Conservation (phyloP, 257 asterid species). For the Anisodus acutangulus region DNA sequence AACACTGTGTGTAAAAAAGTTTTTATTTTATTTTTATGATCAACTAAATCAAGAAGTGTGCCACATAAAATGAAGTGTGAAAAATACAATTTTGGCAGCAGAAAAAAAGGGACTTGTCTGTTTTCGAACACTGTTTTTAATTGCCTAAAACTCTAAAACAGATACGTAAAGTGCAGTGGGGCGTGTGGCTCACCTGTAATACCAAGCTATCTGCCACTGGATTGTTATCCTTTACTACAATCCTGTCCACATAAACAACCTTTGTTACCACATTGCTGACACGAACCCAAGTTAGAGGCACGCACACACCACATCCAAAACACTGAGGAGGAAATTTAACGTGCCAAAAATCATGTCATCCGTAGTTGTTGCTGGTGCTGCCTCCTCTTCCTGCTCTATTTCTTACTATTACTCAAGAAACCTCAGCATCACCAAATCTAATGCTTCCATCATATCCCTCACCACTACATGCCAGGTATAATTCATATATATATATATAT, state of each 20-base stretch:
- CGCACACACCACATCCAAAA: background rate
- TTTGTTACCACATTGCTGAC: background rate
- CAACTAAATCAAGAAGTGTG: no score
- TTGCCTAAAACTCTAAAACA: no score
- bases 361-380: slow-evolving; percentile 65
- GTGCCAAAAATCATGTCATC: slow-evolving; percentile 37
- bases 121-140: no score
- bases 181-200: background rate
- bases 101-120: no score
- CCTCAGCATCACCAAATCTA: slow-evolving; percentile 39
- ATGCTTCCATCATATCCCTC: slow-evolving; percentile 39
- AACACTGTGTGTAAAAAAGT: no score
- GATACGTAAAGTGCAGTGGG: background rate
- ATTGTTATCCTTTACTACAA: background rate
- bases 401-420: slow-evolving; percentile 52
- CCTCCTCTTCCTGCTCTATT: slow-evolving; percentile 53
- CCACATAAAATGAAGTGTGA: no score
- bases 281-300: background rate
- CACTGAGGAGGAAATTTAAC: background rate
- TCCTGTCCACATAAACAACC: background rate
- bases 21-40: no score
- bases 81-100: no score
- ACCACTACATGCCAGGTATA: slow-evolving; percentile 55
- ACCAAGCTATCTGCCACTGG: background rate
- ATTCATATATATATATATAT: background rate